Percentiles rank a stretch among this genome's conserved stretches.
Conservation (phyloP, 352 stramenopile species). For the Albugo laibachii region DNA sequence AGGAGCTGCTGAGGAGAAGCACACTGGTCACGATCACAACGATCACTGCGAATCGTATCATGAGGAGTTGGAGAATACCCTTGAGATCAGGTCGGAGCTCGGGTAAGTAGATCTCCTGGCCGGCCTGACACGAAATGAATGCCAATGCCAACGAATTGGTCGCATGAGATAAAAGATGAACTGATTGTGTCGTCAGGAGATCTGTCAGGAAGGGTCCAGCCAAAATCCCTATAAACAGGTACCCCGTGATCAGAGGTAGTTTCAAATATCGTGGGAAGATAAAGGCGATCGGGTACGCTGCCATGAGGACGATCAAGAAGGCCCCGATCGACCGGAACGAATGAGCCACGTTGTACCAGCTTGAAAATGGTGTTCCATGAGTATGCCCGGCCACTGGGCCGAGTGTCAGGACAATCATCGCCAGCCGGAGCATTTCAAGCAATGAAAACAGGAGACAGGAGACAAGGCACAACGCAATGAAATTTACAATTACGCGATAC, state of each 20-base stretch:
- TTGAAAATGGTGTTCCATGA: too few relatives aligned
- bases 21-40: constrained; percentile 29
- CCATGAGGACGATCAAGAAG: constrained; percentile 35
- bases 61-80: constrained; percentile 25
- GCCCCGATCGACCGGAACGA: too few relatives aligned
- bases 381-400: too few relatives aligned
- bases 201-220: constrained; percentile 32
- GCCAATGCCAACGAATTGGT: constrained; percentile 40
- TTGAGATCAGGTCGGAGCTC: constrained; percentile 41
- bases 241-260: constrained; percentile 39
- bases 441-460: too few relatives aligned
- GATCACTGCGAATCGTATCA: constrained; percentile 23
- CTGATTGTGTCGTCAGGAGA: constrained; percentile 15
- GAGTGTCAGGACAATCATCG: too few relatives aligned
- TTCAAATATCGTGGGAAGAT: constrained; percentile 36
- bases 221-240: constrained; percentile 34
- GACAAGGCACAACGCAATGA: too few relatives aligned
- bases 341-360: too few relatives aligned
- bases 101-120: constrained; percentile 48
- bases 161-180: constrained; percentile 23
- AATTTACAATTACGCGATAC: too few relatives aligned
- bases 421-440: too few relatives aligned
- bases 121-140: constrained; percentile 58
- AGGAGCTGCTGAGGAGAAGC: constrained; percentile 16
- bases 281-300: constrained; percentile 28